These are phyloP conservation scores for Russula foetens DNA, from an alignment of 768 basidiomycete genomes.

Conservation along the genomic window DNA sequence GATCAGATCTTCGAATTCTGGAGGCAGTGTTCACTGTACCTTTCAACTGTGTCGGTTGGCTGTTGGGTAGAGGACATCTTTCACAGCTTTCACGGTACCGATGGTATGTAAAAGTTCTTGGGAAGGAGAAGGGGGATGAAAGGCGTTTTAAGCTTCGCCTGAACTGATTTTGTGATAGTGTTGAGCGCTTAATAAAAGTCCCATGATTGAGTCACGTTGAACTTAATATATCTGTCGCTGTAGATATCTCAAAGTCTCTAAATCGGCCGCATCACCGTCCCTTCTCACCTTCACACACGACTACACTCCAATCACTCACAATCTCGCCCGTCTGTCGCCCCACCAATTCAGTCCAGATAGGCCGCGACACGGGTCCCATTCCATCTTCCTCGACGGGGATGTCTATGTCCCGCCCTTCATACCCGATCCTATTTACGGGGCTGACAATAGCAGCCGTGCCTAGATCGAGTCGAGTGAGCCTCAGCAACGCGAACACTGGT, in stretches of 20 bases:
- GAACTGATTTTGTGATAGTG: too few relatives aligned
- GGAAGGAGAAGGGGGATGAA: too few relatives aligned
- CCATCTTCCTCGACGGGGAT: constrained; percentile 35
- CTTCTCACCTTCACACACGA: constrained; percentile 21
- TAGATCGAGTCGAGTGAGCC: background rate
- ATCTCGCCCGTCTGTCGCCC: constrained; percentile 37
- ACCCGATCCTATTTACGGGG: constrained; percentile 34
- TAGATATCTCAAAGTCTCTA: background rate
- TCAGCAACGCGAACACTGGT: background rate
- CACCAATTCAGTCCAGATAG: constrained; percentile 30
- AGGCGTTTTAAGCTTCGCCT: too few relatives aligned
- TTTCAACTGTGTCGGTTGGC: too few relatives aligned
- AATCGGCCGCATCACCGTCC: background rate
- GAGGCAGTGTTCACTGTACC: too few relatives aligned
- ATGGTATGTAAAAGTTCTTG: too few relatives aligned
- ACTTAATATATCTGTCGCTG: too few relatives aligned
- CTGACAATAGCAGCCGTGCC: constrained; percentile 37
- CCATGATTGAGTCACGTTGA: too few relatives aligned
- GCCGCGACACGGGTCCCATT: constrained; percentile 33
- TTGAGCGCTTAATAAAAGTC: too few relatives aligned
- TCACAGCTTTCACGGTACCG: too few relatives aligned
- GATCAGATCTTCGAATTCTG: too few relatives aligned
- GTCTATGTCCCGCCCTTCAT: constrained; percentile 32
- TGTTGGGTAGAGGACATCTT: too few relatives aligned
- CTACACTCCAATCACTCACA: constrained; percentile 35